A percentile compares a stretch with the other conserved stretches of the same genome.
Evolutionary conservation across 352 stramenopile species (phyloP).

Genomic region (Globisporangium barbulae): DNA sequence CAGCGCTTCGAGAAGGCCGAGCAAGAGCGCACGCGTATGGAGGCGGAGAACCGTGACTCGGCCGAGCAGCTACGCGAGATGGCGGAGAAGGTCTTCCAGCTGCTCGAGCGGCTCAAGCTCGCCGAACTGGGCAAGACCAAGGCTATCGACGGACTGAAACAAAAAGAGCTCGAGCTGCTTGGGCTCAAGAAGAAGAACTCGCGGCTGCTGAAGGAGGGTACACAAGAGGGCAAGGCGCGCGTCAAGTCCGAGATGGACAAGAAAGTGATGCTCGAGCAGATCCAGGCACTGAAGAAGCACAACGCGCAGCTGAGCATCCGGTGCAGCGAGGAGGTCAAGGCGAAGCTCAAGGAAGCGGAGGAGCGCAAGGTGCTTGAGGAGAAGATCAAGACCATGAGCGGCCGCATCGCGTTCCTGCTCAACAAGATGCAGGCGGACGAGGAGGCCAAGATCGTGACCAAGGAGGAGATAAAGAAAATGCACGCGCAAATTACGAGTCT

Average conservation of each 20-base stretch:
- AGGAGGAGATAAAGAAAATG: slow-evolving; percentile 94
- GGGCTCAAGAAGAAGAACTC: slow-evolving; percentile 94
- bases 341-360: slow-evolving; percentile 91
- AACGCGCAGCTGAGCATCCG: slow-evolving; percentile 91
- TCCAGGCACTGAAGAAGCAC: slow-evolving; percentile 94
- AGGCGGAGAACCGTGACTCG: slow-evolving; percentile 93
- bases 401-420: slow-evolving; percentile 92
- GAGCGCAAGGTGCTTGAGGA: slow-evolving; percentile 91
- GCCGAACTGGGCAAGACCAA: slow-evolving; percentile 96
- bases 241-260: slow-evolving; percentile 94
- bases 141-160: slow-evolving; percentile 91
- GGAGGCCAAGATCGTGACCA: slow-evolving; percentile 90
- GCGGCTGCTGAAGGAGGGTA: slow-evolving; percentile 91
- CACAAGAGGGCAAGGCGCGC: slow-evolving; percentile 90
- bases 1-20: slow-evolving; percentile 89
- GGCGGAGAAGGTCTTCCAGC: slow-evolving; percentile 96
- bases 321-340: slow-evolving; percentile 92
- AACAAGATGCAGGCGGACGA: slow-evolving; percentile 97
- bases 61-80: slow-evolving; percentile 95
- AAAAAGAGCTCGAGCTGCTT: slow-evolving; percentile 94
- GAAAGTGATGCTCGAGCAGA: slow-evolving; percentile 92
- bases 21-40: slow-evolving; percentile 92
- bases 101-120: slow-evolving; percentile 95
- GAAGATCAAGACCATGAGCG: slow-evolving; percentile 92
- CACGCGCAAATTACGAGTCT: slow-evolving; percentile 88